Evolutionary conservation across 441 rosid genomes (phyloP).

Genomic region (Hura crepitans): DNA sequence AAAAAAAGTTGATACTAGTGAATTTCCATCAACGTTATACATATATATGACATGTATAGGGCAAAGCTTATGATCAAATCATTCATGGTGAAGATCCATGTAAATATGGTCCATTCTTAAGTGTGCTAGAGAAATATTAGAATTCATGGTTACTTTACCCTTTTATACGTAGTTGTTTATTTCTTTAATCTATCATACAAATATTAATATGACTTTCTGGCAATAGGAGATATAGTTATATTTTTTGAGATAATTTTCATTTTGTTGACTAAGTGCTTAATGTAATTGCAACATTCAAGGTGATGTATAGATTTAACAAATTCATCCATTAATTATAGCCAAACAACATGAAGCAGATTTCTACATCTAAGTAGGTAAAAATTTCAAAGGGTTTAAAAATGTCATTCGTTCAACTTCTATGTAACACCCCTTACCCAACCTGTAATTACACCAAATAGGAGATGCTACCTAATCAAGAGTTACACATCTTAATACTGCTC

Average conservation of each 20-base stretch:
- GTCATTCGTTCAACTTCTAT: no score
- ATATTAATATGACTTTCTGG: conserved; percentile 63
- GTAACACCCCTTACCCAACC: no score
- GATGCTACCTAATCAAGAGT: no score
- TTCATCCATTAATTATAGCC: conserved; percentile 78
- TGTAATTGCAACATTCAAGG: conserved; percentile 55
- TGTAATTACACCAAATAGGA: no score
- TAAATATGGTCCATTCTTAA: conserved; percentile 75
- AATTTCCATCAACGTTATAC: conserved; percentile 53
- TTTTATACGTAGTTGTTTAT: conserved; percentile 79
- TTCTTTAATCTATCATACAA: conserved; percentile 82
- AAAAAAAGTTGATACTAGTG: conserved; percentile 50
- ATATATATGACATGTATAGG: conserved; percentile 60
- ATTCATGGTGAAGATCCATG: conserved; percentile 64
- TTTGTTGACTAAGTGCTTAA: background rate
- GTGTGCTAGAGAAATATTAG: conserved; percentile 70
- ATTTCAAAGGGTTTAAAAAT: background rate
- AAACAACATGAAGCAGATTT: conserved; percentile 58
- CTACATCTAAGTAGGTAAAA: conserved; percentile 84
- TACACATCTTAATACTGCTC: no score
- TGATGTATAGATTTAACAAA: conserved; percentile 79
- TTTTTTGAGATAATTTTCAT: background rate
- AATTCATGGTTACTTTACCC: conserved; percentile 76
- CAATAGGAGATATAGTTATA: conserved; percentile 40
- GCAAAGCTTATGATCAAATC: conserved; percentile 68